Conservation (phyloP, 225 moss, liverwort and hornwort species). For the Antitrichia curtipendula region DNA sequence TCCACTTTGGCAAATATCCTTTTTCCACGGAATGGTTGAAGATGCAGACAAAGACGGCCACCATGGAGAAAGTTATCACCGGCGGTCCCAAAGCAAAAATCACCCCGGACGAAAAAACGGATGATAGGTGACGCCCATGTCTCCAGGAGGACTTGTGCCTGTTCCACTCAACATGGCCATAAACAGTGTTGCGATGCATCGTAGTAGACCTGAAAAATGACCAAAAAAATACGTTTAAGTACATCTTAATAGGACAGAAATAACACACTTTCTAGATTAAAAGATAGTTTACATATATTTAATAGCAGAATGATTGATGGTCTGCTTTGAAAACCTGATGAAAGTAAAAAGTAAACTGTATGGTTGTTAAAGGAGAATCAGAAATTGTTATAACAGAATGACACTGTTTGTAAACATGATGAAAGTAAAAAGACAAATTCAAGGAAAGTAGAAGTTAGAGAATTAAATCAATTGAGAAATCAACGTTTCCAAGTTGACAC, state of each 20-base stretch:
- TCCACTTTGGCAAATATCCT: constrained; percentile 4
- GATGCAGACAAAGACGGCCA: constrained; percentile 29
- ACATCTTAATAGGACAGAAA: neutral
- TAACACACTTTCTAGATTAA: neutral
- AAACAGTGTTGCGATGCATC: constrained; percentile 46
- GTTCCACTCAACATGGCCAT: constrained; percentile 45
- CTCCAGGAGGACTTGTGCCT: constrained; percentile 51
- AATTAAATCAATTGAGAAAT: neutral
- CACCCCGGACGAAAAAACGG: constrained; percentile 39
- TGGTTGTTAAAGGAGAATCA: too few relatives aligned
- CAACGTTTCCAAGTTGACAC: neutral
- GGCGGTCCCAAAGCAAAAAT: constrained; percentile 53
- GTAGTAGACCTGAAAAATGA: neutral
- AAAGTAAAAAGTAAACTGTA: neutral
- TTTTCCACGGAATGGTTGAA: constrained; percentile 26
- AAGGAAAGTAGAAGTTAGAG: neutral
- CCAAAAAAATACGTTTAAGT: too few relatives aligned
- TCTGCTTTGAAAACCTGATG: neutral
- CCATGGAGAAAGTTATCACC: constrained; percentile 14
- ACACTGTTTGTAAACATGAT: neutral
- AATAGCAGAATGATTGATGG: too few relatives aligned
- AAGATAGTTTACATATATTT: too few relatives aligned
- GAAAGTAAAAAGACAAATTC: neutral
- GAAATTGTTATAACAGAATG: neutral
- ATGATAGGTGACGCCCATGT: constrained; percentile 42